A percentile compares a stretch with the other conserved stretches of the same genome.
Conservation (phyloP, 805 yeast species). For the Kodamaea restingae region DNA sequence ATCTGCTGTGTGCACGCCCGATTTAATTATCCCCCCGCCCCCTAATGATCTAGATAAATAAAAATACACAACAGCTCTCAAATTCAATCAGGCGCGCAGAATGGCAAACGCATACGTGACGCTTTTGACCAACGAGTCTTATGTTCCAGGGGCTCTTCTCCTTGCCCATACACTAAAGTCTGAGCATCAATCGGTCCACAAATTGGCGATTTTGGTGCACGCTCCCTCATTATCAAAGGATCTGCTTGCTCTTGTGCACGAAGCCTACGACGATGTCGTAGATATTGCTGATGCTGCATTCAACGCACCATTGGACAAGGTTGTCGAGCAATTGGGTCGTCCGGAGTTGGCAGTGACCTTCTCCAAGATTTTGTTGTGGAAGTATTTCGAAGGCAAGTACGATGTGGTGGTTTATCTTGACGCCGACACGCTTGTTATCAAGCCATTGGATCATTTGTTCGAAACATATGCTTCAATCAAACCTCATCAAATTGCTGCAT, state of each 20-base stretch:
- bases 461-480: slow-evolving; percentile 11
- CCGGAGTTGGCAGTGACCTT: slow-evolving; percentile 25
- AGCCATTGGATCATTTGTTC: slow-evolving; percentile 20
- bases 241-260: slow-evolving; percentile 18
- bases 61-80: not conserved
- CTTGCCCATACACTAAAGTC: slow-evolving; percentile 22
- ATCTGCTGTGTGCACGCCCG: slow-evolving; percentile 1
- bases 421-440: slow-evolving; percentile 26
- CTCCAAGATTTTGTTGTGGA: slow-evolving; percentile 26
- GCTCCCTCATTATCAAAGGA: slow-evolving; percentile 13
- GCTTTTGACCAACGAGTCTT: slow-evolving; percentile 28
- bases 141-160: slow-evolving; percentile 35
- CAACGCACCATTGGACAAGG: slow-evolving; percentile 17
- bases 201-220: slow-evolving; percentile 19
- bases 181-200: slow-evolving; percentile 15
- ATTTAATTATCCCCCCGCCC: slow-evolving; percentile 2
- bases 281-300: slow-evolving; percentile 17
- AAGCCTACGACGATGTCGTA: slow-evolving; percentile 24
- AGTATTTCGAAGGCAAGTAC: slow-evolving; percentile 15
- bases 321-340: slow-evolving; percentile 21
- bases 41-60: not conserved
- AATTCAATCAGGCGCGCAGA: not conserved
- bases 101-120: slow-evolving; percentile 23
- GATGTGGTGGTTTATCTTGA: slow-evolving; percentile 24
- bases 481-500: slow-evolving; percentile 17